These are phyloP conservation scores for Exophiala aquamarina DNA, from an alignment of 2,329 filamentous ascomycete species.

Conservation along the genomic window DNA sequence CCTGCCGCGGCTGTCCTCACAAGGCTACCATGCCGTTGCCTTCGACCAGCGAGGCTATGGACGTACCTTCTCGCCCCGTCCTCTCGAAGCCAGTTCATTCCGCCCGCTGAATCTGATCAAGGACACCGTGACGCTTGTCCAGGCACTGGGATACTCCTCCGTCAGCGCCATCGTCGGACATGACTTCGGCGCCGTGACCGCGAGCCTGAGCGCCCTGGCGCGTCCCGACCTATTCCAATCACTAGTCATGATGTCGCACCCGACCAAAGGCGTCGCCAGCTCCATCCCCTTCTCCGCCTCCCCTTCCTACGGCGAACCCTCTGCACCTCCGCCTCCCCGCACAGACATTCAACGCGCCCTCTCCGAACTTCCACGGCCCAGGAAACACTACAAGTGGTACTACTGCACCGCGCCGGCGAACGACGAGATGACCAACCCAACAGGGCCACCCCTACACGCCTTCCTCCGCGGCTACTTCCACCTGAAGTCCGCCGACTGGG, in stretches of 20 bases:
- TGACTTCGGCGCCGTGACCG: conserved; percentile 64
- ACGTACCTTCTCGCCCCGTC: conserved; percentile 57
- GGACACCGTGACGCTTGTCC: conserved; percentile 62
- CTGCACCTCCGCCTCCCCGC: conserved; percentile 14
- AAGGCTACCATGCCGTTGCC: conserved; percentile 66
- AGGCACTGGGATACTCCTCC: conserved; percentile 59
- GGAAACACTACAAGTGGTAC: conserved; percentile 70
- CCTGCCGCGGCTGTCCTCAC: conserved; percentile 56
- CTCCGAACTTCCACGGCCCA: conserved; percentile 51
- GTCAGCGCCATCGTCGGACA: conserved; percentile 64
- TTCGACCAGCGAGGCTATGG: conserved; percentile 69
- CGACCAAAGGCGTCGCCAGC: conserved; percentile 54
- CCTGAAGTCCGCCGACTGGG: conserved; percentile 65
- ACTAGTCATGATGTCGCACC: conserved; percentile 65
- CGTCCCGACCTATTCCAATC: conserved; percentile 65
- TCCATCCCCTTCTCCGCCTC: conserved; percentile 48
- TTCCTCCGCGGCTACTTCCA: conserved; percentile 69
- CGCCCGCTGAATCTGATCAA: conserved; percentile 59
- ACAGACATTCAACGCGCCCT: conserved; percentile 26
- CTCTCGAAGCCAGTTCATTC: conserved; percentile 41
- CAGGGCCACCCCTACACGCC: conserved; percentile 51
- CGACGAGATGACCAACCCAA: conserved; percentile 36
- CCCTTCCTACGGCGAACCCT: conserved; percentile 28
- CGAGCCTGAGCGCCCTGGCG: conserved; percentile 60
- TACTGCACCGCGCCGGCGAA: conserved; percentile 40